phyloP scores from a whole-genome alignment of 352 stramenopile species.

The Globisporangium okanoganense region DNA sequence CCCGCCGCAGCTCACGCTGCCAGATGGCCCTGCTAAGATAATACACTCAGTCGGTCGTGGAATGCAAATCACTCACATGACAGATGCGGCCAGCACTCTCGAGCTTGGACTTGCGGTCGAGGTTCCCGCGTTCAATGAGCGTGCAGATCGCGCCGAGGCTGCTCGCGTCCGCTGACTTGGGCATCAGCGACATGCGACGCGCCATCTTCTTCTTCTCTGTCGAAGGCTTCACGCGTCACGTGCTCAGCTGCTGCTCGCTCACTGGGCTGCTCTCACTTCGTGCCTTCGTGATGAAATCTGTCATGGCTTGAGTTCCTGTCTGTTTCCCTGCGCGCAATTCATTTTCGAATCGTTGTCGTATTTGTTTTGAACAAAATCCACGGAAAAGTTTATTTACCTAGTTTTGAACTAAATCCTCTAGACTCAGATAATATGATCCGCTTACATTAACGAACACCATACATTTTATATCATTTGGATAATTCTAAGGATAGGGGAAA shows the following conservation, averaged over 20 bases:
- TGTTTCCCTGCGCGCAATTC: conserved; percentile 6
- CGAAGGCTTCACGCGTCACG: too few relatives aligned
- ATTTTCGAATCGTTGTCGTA: conserved; percentile 1
- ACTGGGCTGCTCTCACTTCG: too few relatives aligned
- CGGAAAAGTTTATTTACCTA: too few relatives aligned
- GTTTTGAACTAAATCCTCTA: too few relatives aligned
- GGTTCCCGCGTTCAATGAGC: conserved; percentile 75
- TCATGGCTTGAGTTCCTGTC: neutral
- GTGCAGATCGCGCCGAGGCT: conserved; percentile 77
- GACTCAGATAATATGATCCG: too few relatives aligned
- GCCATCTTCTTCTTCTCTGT: conserved; percentile 8
- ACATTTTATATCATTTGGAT: too few relatives aligned
- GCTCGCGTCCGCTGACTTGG: conserved; percentile 17
- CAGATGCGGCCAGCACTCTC: conserved; percentile 81
- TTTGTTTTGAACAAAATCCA: neutral
- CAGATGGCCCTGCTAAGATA: neutral
- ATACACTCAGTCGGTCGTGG: too few relatives aligned
- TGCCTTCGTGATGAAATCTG: neutral
- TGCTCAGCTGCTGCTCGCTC: neutral
- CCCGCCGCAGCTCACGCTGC: neutral
- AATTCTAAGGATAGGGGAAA: too few relatives aligned
- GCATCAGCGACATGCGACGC: conserved; percentile 17
- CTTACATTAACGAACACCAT: too few relatives aligned
- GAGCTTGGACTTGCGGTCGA: conserved; percentile 87
- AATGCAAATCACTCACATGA: conserved; percentile 39